Base-by-base conservation (phyloP, 148 eudicot species). In the Rhododendron ferrugineum region DNA sequence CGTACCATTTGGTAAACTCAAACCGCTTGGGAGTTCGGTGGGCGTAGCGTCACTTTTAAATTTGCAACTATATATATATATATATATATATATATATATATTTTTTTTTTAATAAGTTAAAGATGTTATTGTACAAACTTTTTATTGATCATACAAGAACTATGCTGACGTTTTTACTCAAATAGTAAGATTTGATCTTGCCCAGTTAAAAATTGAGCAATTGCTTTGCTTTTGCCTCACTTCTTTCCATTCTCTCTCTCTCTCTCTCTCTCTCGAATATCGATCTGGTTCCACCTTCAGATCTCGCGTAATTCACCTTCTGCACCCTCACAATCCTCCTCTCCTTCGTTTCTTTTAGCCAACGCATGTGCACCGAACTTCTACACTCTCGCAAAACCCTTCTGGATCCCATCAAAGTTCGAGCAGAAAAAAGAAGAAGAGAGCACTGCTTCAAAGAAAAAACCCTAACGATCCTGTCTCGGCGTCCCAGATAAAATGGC, bases 401-500 rank as follows among this genome's bases (percentile, higher is more conserved):
- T 54, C 44, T 56, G 34, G 37, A 30, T 68, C 75, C 18, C 76
- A 68, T 44, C 42, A 9, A 60, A 3, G 40, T 82, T 64, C 36
- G 77, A 64, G 15, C 60, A 46, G 54, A 2, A 6, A 26, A 10
- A 9, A 34, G 23, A 22, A 4, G 22, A 0, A 13, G 34, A 78
- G n/a, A 4, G 8, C 2, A 7, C 1, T 40, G 14, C 37, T 13
- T 13, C 56, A 52, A 52, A 14, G 9, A 0, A 5, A 60, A 78
- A 49, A 13, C 20, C 26, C 62, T 68, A 82, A 26, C 58, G 32
- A 72, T 72, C 52, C 37, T 10, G 23, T 46, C 30, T 7, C 2
- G 10, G 28, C 50, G 79, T 50, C 50, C 64, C 64, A 6, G 85
- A 34, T 52, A 79, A 81, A 88, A 90, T 89, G 98, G 90, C 95